Percentiles rank a stretch among this genome's conserved stretches.
Conservation (phyloP, 2,329 filamentous ascomycete species). For the Alternaria conjuncta region DNA sequence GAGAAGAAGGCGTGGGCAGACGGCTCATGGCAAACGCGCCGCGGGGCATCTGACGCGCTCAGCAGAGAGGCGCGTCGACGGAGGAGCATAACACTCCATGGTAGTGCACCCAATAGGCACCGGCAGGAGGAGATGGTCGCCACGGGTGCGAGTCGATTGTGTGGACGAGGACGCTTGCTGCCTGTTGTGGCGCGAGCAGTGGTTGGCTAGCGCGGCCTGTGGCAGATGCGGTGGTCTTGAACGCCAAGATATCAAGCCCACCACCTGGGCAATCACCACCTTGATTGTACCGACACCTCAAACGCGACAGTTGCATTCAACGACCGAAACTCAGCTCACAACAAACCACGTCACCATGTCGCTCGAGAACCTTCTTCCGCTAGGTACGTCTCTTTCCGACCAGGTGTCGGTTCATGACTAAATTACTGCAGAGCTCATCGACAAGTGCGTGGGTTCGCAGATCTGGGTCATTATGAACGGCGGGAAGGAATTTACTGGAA, state of each 20-base stretch:
- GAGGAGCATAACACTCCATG: conserved; percentile 47
- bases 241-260: conserved; percentile 29
- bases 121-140: neutral
- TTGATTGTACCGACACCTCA: conserved; percentile 9
- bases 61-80: conserved; percentile 35
- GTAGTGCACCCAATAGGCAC: conserved; percentile 42
- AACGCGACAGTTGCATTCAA: conserved; percentile 2
- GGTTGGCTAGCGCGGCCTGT: conserved; percentile 25
- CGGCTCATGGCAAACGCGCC: conserved; percentile 24
- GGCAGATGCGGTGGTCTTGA: neutral
- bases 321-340: neutral
- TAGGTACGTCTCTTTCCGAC: conserved; percentile 24
- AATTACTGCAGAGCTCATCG: conserved; percentile 81
- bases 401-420: conserved; percentile 12
- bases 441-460: conserved; percentile 96
- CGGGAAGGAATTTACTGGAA: conserved; percentile 97
- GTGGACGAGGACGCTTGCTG: conserved; percentile 16
- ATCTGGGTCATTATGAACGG: conserved; percentile 99
- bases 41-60: conserved; percentile 28
- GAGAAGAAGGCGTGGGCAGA: conserved; percentile 6
- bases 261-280: conserved; percentile 15
- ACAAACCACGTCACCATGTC: conserved; percentile 26
- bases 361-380: conserved; percentile 40
- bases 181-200: conserved; percentile 21
- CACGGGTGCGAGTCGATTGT: neutral